Percentiles rank a stretch among this genome's conserved stretches.
These are phyloP conservation scores for Geum urbanum DNA, from an alignment of 306 rosid genomes.

Conservation along the genomic window DNA sequence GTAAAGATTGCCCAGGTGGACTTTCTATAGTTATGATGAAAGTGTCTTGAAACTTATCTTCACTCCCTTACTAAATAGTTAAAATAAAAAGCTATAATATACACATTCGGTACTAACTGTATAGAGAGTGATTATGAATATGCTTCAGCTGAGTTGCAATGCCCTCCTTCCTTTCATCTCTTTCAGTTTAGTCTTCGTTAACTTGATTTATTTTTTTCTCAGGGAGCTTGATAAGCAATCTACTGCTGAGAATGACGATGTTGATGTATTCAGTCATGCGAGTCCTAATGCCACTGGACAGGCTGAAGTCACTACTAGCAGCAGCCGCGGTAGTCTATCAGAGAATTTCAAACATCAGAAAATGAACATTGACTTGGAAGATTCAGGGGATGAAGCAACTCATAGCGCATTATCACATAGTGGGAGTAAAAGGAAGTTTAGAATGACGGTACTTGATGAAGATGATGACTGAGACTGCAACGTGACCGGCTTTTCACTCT, in stretches of 20 bases:
- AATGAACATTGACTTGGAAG: slow-evolving; percentile 50
- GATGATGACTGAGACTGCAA: slow-evolving; percentile 56
- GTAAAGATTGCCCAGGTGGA: neutral
- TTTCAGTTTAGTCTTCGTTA: neutral
- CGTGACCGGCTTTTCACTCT: slow-evolving; percentile 2
- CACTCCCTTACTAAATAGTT: neutral
- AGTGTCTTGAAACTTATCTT: neutral
- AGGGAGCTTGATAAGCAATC: slow-evolving; percentile 25
- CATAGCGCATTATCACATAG: slow-evolving; percentile 27
- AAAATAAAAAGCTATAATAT: neutral
- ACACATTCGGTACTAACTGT: neutral
- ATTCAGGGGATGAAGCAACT: slow-evolving; percentile 62
- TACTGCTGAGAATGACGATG: neutral
- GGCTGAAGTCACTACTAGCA: slow-evolving; percentile 26
- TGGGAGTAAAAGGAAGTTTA: slow-evolving; percentile 58
- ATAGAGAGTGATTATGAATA: neutral
- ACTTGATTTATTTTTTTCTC: slow-evolving; percentile 14
- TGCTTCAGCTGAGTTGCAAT: neutral
- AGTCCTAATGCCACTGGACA: slow-evolving; percentile 19
- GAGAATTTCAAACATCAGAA: slow-evolving; percentile 26
- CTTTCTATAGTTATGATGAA: neutral
- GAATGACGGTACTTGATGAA: slow-evolving; percentile 86
- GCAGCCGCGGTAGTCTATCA: slow-evolving; percentile 22
- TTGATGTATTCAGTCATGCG: slow-evolving; percentile 3
- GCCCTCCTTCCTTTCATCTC: neutral